Evolutionary conservation across 257 asterid genomes (phyloP).

Genomic region (Misopates orontium): DNA sequence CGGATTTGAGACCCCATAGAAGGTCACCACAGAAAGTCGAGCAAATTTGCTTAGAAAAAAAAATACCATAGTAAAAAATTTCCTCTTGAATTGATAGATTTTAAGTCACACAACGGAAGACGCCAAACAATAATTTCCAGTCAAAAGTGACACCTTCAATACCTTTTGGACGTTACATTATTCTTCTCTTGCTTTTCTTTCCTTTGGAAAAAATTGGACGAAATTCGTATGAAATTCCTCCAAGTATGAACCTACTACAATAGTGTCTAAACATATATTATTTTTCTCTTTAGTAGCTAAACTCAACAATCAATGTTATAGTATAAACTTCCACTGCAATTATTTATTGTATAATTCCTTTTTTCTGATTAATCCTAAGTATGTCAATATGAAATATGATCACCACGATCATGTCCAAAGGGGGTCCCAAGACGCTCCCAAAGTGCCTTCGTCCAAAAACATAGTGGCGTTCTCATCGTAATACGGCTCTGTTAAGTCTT

Average conservation of each 20-base stretch:
- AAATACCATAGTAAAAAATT: background rate
- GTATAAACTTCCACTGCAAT: background rate
- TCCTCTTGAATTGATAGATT: background rate
- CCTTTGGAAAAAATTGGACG: constrained; percentile 40
- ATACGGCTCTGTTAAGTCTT: background rate
- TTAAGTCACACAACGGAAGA: background rate
- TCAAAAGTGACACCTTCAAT: constrained; percentile 17
- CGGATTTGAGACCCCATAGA: no score
- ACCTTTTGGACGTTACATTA: background rate
- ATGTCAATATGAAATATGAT: background rate
- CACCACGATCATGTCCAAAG: constrained; percentile 44
- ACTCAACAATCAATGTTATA: background rate
- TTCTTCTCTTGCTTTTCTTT: constrained; percentile 25
- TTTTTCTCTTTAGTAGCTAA: constrained; percentile 18
- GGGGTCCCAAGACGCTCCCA: constrained; percentile 51
- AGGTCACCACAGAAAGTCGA: no score
- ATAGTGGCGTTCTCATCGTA: constrained; percentile 27
- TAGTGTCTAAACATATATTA: background rate
- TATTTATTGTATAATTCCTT: background rate
- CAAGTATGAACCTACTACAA: constrained; percentile 14
- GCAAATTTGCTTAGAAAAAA: background rate
- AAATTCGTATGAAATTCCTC: constrained; percentile 18
- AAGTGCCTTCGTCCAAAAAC: constrained; percentile 39
- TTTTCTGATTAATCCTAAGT: background rate
- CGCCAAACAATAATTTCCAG: constrained; percentile 28